Evolutionary conservation across 2,329 filamentous ascomycete genomes (phyloP).

Genomic region (Fusarium compactum): DNA sequence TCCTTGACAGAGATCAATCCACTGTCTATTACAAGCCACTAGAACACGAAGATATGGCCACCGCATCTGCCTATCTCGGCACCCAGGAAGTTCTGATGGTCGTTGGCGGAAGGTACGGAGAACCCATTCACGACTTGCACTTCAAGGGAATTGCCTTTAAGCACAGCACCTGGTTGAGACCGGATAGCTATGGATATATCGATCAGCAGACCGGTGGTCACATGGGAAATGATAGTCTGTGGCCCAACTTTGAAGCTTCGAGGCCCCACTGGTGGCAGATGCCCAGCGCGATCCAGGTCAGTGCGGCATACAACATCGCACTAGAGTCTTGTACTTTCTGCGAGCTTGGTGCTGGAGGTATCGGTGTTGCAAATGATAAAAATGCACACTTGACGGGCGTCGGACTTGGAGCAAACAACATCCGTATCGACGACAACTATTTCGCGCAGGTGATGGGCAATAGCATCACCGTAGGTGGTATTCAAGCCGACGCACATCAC

Average conservation of each 20-base stretch:
- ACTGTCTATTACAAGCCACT: neutral
- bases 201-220: constrained; percentile 9
- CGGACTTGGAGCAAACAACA: neutral
- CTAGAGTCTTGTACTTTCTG: constrained; percentile 1
- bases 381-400: neutral
- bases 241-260: constrained; percentile 1
- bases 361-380: neutral
- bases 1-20: neutral
- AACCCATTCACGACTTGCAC: neutral
- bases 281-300: constrained; percentile 5
- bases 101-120: neutral
- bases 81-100: neutral
- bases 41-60: neutral
- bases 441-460: constrained; percentile 15
- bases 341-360: constrained; percentile 11
- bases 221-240: constrained; percentile 8
- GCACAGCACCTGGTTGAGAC: constrained; percentile 6
- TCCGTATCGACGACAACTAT: neutral
- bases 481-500: constrained; percentile 14
- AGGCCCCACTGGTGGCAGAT: constrained; percentile 19
- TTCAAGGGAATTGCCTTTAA: neutral
- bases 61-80: neutral
- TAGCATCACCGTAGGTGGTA: constrained; percentile 5
- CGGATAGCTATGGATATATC: neutral
- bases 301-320: constrained; percentile 1